phyloP scores from a whole-genome alignment of 257 asterid genomes.

The Salvia splendens region DNA sequence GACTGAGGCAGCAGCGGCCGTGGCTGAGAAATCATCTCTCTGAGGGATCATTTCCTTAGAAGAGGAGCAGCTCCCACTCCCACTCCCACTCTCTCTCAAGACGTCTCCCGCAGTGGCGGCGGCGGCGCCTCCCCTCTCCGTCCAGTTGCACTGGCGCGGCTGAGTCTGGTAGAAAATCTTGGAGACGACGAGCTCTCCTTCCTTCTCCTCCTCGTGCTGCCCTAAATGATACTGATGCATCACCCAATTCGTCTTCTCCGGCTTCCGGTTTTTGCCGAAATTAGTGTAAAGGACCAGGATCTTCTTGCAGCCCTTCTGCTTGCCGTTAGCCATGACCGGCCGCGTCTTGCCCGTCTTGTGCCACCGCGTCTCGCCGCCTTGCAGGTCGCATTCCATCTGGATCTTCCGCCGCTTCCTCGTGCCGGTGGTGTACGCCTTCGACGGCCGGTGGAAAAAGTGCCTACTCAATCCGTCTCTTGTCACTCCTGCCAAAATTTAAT shows the following conservation, averaged over 20 bases:
- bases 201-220: conserved; percentile 86
- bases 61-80: conserved; percentile 56
- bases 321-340: conserved; percentile 86
- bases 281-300: conserved; percentile 88
- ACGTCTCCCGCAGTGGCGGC: conserved; percentile 26
- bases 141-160: conserved; percentile 90
- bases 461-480: conserved; percentile 89
- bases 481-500: conserved; percentile 54
- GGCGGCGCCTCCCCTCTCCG: conserved; percentile 40
- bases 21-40: conserved; percentile 52
- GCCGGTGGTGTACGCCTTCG: conserved; percentile 98
- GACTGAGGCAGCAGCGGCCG: conserved; percentile 39
- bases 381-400: conserved; percentile 83
- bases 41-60: conserved; percentile 56
- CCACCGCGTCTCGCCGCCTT: conserved; percentile 99
- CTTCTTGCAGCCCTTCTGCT: conserved; percentile 96
- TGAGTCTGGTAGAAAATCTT: conserved; percentile 94
- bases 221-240: conserved; percentile 98
- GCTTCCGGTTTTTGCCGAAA: conserved; percentile 93
- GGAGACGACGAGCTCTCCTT: conserved; percentile 94
- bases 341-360: conserved; percentile 98
- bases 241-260: conserved; percentile 97
- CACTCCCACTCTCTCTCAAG: conserved; percentile 51
- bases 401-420: conserved; percentile 94
- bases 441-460: conserved; percentile 97